Conservation (phyloP, 2,329 filamentous ascomycete species). For the Rutstroemia sp. region DNA sequence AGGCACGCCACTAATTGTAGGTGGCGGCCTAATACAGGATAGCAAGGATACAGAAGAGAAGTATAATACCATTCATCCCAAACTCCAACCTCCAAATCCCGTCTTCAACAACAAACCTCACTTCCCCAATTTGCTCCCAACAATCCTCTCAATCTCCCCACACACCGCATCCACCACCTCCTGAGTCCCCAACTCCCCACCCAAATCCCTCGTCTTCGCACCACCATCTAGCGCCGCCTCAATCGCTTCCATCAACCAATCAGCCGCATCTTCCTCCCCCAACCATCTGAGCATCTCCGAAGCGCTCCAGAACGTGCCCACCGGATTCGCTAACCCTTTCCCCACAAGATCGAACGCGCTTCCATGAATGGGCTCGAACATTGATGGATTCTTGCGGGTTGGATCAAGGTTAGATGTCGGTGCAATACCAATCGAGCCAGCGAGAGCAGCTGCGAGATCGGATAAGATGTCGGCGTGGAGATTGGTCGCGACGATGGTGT, state of each 20-base stretch:
- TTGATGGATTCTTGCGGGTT: conserved; percentile 42
- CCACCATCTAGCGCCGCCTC: conserved; percentile 46
- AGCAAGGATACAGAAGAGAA: too few species aligned
- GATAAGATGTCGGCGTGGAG: conserved; percentile 60
- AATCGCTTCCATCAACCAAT: conserved; percentile 42
- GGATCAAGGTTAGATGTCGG: conserved; percentile 64
- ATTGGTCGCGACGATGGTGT: conserved; percentile 59
- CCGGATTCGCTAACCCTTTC: conserved; percentile 49
- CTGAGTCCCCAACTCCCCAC: conserved; percentile 31
- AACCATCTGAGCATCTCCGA: conserved; percentile 52
- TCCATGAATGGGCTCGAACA: conserved; percentile 57
- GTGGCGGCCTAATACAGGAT: too few species aligned
- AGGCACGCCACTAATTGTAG: too few species aligned
- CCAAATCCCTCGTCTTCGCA: conserved; percentile 46
- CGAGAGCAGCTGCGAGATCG: conserved; percentile 61
- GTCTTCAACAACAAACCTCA: background rate
- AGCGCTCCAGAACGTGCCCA: conserved; percentile 51
- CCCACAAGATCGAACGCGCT: conserved; percentile 52
- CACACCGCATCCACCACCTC: conserved; percentile 24
- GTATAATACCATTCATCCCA: too few species aligned
- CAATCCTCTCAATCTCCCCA: conserved; percentile 17
- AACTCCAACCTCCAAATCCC: too few species aligned
- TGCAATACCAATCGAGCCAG: conserved; percentile 65
- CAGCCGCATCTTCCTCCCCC: conserved; percentile 43
- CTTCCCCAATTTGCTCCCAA: background rate